Conservation (phyloP, 2,329 filamentous ascomycete species). For the Septoria linicola region DNA sequence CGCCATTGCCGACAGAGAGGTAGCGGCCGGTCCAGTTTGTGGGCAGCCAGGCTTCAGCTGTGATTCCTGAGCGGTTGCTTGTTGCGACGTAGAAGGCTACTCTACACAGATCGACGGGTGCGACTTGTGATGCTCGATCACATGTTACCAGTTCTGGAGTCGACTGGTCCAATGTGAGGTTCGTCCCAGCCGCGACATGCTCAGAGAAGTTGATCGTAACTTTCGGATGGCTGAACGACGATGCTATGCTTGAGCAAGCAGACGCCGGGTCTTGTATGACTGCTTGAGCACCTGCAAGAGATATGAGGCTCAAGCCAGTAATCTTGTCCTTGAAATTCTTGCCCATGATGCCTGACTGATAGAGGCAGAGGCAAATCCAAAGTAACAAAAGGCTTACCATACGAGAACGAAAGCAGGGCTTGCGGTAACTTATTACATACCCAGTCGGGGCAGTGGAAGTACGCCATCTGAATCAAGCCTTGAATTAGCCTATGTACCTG, state of each 20-base stretch:
- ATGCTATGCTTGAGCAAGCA: constrained; percentile 27
- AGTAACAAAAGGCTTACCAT: constrained; percentile 1
- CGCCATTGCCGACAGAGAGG: constrained; percentile 44
- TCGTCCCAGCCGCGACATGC: constrained; percentile 33
- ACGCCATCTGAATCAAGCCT: not conserved
- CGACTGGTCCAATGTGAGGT: constrained; percentile 29
- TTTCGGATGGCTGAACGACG: constrained; percentile 26
- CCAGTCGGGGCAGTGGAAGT: not conserved
- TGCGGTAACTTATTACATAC: constrained; percentile 10
- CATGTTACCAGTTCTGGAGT: constrained; percentile 42
- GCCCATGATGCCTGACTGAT: not conserved
- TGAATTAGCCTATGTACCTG: not conserved
- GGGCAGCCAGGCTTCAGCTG: constrained; percentile 49
- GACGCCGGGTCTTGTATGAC: constrained; percentile 18
- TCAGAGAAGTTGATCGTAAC: constrained; percentile 32
- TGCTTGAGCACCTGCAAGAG: constrained; percentile 16
- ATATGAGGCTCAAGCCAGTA: constrained; percentile 10
- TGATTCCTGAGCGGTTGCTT: constrained; percentile 42
- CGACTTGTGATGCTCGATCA: constrained; percentile 31
- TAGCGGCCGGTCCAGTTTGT: constrained; percentile 42
- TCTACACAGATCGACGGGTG: constrained; percentile 43
- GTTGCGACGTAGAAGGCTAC: constrained; percentile 44
- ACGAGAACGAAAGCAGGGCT: constrained; percentile 1
- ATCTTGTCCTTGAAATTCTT: not conserved
- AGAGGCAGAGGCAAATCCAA: not conserved